These are phyloP conservation scores for Alternaria conjuncta DNA, from an alignment of 2,329 filamentous ascomycete genomes.

Conservation along the genomic window DNA sequence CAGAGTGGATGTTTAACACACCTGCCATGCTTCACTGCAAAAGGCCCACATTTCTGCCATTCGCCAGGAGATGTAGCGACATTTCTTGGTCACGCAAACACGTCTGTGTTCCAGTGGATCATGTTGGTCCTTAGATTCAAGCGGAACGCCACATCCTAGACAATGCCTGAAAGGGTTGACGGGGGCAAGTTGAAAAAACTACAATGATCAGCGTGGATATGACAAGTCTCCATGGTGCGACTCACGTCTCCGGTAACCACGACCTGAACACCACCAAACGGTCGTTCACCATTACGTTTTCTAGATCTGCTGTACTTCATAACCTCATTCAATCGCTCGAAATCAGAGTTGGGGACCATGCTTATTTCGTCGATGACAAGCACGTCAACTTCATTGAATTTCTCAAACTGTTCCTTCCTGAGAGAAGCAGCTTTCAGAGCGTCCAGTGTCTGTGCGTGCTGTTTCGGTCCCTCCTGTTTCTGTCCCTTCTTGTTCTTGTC, in stretches of 20 bases:
- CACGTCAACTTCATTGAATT: slow-evolving; percentile 57
- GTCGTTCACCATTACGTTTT: too few relatives aligned
- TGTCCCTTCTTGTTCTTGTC: too few relatives aligned
- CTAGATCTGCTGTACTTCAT: slow-evolving; percentile 47
- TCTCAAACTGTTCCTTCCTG: too few relatives aligned
- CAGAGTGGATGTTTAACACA: background rate
- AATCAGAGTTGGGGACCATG: slow-evolving; percentile 67
- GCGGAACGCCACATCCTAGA: slow-evolving; percentile 56
- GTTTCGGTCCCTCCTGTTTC: too few relatives aligned
- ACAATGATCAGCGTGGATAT: too few relatives aligned
- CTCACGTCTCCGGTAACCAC: slow-evolving; percentile 61
- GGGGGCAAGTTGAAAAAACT: slow-evolving; percentile 57
- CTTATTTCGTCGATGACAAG: slow-evolving; percentile 71
- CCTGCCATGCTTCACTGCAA: slow-evolving; percentile 60
- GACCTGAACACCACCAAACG: slow-evolving; percentile 61
- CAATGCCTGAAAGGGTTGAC: slow-evolving; percentile 64
- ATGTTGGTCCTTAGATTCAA: slow-evolving; percentile 14
- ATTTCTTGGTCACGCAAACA: too few relatives aligned
- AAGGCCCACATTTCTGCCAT: slow-evolving; percentile 68
- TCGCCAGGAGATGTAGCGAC: slow-evolving; percentile 42
- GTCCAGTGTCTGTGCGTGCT: too few relatives aligned
- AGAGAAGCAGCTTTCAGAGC: too few relatives aligned
- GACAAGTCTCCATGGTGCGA: too few relatives aligned
- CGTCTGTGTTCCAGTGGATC: too few relatives aligned
- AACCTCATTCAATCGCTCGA: slow-evolving; percentile 55